Base-by-base conservation (phyloP, 2,329 filamentous ascomycete genomes). In the Anthostomella pinea region DNA sequence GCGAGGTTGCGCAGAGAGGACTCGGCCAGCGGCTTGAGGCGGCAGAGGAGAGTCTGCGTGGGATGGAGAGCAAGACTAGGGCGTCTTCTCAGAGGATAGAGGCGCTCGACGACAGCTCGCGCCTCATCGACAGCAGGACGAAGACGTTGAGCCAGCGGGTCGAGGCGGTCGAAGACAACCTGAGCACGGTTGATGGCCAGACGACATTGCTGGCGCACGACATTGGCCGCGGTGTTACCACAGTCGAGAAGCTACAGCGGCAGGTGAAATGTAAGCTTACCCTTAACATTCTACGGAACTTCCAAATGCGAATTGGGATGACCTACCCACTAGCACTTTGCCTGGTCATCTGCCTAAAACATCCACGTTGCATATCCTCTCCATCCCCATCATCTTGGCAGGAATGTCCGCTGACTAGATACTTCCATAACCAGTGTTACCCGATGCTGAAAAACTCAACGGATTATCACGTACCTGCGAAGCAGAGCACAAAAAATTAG, bases 181-280 rank as follows among this genome's bases (percentile, higher is more conserved):
- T 49, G 8, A 47, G 45, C 28, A 35, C 39, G 16, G 36, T 46
- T n/a, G 48, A 54, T 13, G 51, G 48, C 15, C 51, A 51, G 39
- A 39, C 49, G 7, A 53, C 49, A 17, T 38, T 56, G 18, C 27
- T 56, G 32, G 49, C 49, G 17, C 52, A 56, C 33, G 52, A 56
- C 33, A 40, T 53, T 19, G 43, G 33, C 24, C 51, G 52, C 11
- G 52, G 52, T 18, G 44, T 45, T 15, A 39, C 45, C 2, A 41
- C 48, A 7, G 46, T 56, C 15, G 52, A 56, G 34, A 53, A 48
- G 25, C 35, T 56, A 14, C 43, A 49, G 38, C 46, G 44, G 33
- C 48, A 51, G 27, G 43, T 56, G 34, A 52, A 50, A 25, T 45
- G 47, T 50, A 34, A 41, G 45, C 14, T 8, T 13, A 25, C 14